Evolutionary conservation across 1,284 basidiomycete species (phyloP), one percentile per base, ranked within the genome.

Genomic region (Trametes sp.): DNA sequence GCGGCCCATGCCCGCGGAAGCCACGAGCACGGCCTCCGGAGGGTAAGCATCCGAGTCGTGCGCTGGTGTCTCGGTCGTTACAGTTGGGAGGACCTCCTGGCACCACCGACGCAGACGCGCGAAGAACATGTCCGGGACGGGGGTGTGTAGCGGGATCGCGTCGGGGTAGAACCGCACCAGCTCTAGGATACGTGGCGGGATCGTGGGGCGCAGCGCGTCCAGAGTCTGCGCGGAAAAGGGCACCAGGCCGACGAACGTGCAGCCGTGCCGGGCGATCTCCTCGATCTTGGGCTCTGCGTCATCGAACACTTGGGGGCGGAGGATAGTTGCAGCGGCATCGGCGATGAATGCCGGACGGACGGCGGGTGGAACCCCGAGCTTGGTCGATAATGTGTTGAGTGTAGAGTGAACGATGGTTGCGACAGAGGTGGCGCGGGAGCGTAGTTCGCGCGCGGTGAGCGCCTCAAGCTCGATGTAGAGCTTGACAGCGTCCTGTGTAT

Each of bases 381-480:
- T 26, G 5, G 24, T 28, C 2, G 45, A 19, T 10, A 48, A 28
- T 16, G 19, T 48, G 26, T 14, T 7, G 23, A 54, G 24, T 11
- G 52, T 26, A 38, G 38, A 23, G 24, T 42, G 35, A 26, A 28
- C 23, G 13, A 28, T 42, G 4, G 26, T 21, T 7, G 52, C 21
- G 2, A 54, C 4, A n/a, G 52, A 54, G 7, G 28, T 42, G 7
- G 52, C 52, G 9, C 19, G 1, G 41, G 41, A 21, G 23, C 19
- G 2, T 1, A 26, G 36, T 4, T 28, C 38, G 6, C 26, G 23
- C 3, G 19, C 38, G 14, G 38, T 13, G 11, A 54, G 24, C 13
- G 52, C 52, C 16, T 54, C 52, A 2, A 42, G 14, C 10, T 54
- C 38, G 16, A 54, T 42, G 52, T 54, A 54, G 1, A 42, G 35